These are phyloP conservation scores for Fusarium sp. DNA, from an alignment of 2,329 filamentous ascomycete genomes.

Conservation along the genomic window DNA sequence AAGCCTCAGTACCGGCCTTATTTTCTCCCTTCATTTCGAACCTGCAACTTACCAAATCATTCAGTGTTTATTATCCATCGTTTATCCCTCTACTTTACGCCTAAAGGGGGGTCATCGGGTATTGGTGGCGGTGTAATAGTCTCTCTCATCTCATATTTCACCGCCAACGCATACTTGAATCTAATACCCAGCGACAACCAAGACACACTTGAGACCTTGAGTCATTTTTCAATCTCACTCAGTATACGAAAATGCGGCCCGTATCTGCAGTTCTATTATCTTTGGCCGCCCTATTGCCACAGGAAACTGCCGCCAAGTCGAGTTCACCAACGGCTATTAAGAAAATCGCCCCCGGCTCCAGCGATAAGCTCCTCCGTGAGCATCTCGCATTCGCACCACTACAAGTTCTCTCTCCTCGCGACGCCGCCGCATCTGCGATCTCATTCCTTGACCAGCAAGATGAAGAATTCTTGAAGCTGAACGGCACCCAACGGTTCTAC, in stretches of 20 bases:
- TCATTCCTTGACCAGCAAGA: constrained; percentile 47
- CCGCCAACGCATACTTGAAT: constrained; percentile 12
- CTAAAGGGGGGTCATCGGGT: constrained; percentile 6
- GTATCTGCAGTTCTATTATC: constrained; percentile 54
- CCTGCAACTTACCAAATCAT: constrained; percentile 1
- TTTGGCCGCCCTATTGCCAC: constrained; percentile 59
- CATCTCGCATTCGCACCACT: constrained; percentile 65
- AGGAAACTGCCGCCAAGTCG: constrained; percentile 51
- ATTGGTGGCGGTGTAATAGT: constrained; percentile 28
- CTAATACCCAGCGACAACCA: background rate
- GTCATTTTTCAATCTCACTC: background rate
- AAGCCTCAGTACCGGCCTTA: constrained; percentile 16
- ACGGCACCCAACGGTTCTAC: constrained; percentile 47
- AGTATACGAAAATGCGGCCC: constrained; percentile 53
- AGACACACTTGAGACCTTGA: background rate
- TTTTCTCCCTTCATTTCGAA: constrained; percentile 9
- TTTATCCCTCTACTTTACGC: background rate
- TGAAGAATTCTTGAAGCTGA: constrained; percentile 26
- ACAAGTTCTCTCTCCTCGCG: constrained; percentile 42
- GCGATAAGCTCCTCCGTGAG: constrained; percentile 78
- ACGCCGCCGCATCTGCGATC: constrained; percentile 48
- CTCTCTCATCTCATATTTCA: constrained; percentile 9
- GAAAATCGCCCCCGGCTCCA: constrained; percentile 77
- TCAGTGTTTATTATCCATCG: background rate
- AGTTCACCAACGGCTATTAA: constrained; percentile 69